Evolutionary conservation across 2,329 filamentous ascomycete species (phyloP).

Genomic region (Aspergillus proliferans): DNA sequence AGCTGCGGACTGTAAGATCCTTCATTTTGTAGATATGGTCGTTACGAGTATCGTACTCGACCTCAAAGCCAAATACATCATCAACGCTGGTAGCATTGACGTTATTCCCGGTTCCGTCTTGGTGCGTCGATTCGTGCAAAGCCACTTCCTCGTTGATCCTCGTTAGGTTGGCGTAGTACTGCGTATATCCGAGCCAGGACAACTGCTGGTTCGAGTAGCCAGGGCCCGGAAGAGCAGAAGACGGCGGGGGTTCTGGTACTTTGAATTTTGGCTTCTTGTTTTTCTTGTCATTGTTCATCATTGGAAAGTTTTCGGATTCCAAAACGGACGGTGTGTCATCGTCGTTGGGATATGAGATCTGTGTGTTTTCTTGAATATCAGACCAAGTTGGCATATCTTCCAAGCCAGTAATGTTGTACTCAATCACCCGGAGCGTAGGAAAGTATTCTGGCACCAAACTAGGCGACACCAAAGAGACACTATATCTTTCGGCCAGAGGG

Average conservation of each 20-base stretch:
- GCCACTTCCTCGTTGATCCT: slow-evolving; percentile 69
- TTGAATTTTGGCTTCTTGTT: slow-evolving; percentile 49
- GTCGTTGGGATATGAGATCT: slow-evolving; percentile 3
- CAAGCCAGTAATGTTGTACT: slow-evolving; percentile 84
- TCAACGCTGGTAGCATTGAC: slow-evolving; percentile 10
- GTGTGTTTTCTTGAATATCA: slow-evolving; percentile 5
- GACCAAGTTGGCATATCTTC: slow-evolving; percentile 46
- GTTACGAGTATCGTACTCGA: slow-evolving; percentile 79
- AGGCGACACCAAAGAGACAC: slow-evolving; percentile 71
- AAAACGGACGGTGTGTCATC: neutral
- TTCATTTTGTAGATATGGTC: slow-evolving; percentile 68
- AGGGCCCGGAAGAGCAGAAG: slow-evolving; percentile 69
- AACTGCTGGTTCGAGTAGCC: slow-evolving; percentile 83
- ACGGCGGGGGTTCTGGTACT: slow-evolving; percentile 66
- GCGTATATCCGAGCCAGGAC: slow-evolving; percentile 71
- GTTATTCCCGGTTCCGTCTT: neutral
- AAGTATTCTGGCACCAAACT: slow-evolving; percentile 92
- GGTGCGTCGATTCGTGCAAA: neutral
- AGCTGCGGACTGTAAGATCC: slow-evolving; percentile 79
- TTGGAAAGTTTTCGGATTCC: neutral
- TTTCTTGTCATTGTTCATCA: slow-evolving; percentile 26
- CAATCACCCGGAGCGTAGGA: slow-evolving; percentile 79
- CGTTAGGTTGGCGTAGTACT: slow-evolving; percentile 94
- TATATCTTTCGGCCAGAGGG: slow-evolving; percentile 76
- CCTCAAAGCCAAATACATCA: slow-evolving; percentile 64